Evolutionary conservation across 305 asterid genomes (phyloP).

Genomic region (Fraxinus latifolia): DNA sequence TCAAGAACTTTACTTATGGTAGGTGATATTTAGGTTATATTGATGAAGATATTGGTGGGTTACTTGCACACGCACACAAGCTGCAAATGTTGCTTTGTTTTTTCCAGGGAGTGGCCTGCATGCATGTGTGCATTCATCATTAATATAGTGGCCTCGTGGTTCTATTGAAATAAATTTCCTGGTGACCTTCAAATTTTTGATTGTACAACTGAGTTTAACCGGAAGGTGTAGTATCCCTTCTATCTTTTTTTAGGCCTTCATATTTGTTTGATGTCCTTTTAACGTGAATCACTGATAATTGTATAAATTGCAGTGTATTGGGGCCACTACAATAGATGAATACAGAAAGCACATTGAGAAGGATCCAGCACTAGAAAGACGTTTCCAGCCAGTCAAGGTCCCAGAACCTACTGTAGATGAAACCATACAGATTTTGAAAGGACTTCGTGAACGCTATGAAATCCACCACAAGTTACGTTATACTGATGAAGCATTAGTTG

Average conservation of each 20-base stretch:
- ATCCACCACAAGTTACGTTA: slow-evolving; percentile 96
- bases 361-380: slow-evolving; percentile 93
- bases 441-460: slow-evolving; percentile 91
- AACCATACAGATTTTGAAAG: slow-evolving; percentile 84
- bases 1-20: neutral
- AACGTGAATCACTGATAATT: neutral
- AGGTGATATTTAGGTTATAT: neutral
- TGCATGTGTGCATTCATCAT: neutral
- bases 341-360: slow-evolving; percentile 94
- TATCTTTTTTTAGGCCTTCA: neutral
- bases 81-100: neutral
- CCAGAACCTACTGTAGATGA: slow-evolving; percentile 97
- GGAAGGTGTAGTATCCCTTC: neutral
- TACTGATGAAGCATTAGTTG: slow-evolving; percentile 83
- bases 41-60: neutral
- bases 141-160: neutral
- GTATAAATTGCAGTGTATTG: slow-evolving; percentile 62
- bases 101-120: neutral
- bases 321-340: slow-evolving; percentile 96
- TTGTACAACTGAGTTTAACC: neutral
- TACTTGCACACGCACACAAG: neutral
- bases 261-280: neutral
- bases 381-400: slow-evolving; percentile 97
- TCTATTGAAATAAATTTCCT: neutral
- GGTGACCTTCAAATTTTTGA: neutral